Evolutionary conservation across 2,329 filamentous ascomycete genomes (phyloP), one percentile per base, ranked within the genome.

Genomic region (Fonsecaea multimorphosa): DNA sequence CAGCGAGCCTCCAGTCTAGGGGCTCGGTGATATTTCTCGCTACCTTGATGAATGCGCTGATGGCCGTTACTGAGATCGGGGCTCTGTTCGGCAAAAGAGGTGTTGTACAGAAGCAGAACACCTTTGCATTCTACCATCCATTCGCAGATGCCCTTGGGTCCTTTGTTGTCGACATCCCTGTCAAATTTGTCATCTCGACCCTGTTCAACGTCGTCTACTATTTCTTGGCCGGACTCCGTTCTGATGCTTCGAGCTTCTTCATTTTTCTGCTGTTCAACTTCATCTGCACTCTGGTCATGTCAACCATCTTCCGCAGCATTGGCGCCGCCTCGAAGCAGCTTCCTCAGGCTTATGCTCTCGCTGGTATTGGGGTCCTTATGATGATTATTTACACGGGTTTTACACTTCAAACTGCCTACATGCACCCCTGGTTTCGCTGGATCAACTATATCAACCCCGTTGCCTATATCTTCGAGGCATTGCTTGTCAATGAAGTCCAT

Each of bases 1-100:
- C 86, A 0, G 80, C 76, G 0, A 88, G 88, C 14, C 74, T 91
- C 0, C 90, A 90, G 73, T 73, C 85, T 70, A 89, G 89, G 71
- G 82, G 83, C 0, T 88, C 88, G 57, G 84, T 87, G 0, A 76
- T 89, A 3, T 91, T 91, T 79, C 83, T 89, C 51, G 79, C 87
- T 0, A 77, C 89, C 0, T 78, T 91, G 0, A 87, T 84, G 74
- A 87, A 89, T 72, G 80, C 83, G 63, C 75, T 91, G 2, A 73
- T 90, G 1, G 82, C 87, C 24, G 86, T 91, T 81, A 84, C 86
- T 1, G 89, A 91, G 74, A 87, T 91, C 1, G 88, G 84, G 0
- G 83, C 86, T 31, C 87, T 86, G 0, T 90, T 88, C 71, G 79
- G 76, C 12, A 87, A 87, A 19, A 82, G 88, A 0, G 85, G 86